Evolutionary conservation across 441 rosid species (phyloP), one percentile per base, ranked within the genome.

Genomic region (Euphorbia schlechtendalii): DNA sequence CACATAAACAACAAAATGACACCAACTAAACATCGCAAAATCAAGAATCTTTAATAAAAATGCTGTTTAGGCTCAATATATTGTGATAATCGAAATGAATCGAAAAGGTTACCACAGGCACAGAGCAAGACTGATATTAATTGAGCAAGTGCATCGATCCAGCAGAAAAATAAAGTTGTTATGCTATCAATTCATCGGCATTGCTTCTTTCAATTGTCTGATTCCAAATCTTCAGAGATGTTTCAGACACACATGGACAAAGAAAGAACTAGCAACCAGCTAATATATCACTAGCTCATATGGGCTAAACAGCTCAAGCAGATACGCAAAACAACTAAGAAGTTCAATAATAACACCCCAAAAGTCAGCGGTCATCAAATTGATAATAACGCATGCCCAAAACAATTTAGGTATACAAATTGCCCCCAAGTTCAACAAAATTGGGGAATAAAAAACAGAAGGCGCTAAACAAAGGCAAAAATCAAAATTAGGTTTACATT

Each of bases 31-130:
- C 38, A 25, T 38, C 22, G 43, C n/a, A 30, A 53, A 59, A 34
- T n/a, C n/a, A 34, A 41, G 8, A 10, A 38, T 34, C 9, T 28
- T 4, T 46, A 38, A 53, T 21, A 53, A 14, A 28, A 34, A 21
- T 62, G 59, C 38, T 56, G 68, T 40, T 62, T 46, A 63, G 68
- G 43, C 34, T 21, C 63, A 48, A 54, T 52, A 34, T 18, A 27
- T 27, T 20, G 38, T 58, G 51, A 7, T 27, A 55, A 64, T 55
- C 52, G 49, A 48, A n/a, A 57, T 25, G 49, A 53, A 58, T 13
- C 58, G 40, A 64, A 7, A 51, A 34, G 27, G 32, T n/a, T 28
- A 52, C 32, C 27, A 64, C 38, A 46, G 55, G 30, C 30, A 27
- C 30, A 27, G 30, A 41, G 64, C 34, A 61, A 64, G 48, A 53